These are phyloP conservation scores for Gastrolobium bilobum DNA, from an alignment of 306 rosid genomes.

Conservation along the genomic window DNA sequence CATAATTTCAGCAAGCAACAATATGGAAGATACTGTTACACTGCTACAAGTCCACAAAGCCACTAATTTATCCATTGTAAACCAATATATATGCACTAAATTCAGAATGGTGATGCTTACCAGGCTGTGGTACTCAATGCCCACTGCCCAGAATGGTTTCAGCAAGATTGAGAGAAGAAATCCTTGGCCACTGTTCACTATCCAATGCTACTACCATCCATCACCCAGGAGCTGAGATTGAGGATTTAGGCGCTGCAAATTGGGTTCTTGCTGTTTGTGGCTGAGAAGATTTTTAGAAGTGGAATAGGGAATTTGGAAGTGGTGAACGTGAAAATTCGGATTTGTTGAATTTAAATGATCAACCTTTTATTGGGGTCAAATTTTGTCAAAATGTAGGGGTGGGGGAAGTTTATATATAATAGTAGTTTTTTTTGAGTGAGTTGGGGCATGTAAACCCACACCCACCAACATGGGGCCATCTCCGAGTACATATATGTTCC, in stretches of 20 bases:
- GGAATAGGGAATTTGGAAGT: conserved; percentile 5
- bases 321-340: not conserved
- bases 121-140: not conserved
- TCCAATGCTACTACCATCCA: not conserved
- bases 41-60: conserved; percentile 8
- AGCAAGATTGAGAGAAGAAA: not conserved
- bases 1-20: not conserved
- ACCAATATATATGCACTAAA: not conserved
- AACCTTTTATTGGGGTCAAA: not conserved
- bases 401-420: not conserved
- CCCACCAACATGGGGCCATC: conserved; percentile 2
- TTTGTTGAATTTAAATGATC: conserved; percentile 8
- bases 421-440: not conserved
- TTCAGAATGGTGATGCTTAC: not conserved
- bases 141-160: not conserved
- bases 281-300: conserved; percentile 14
- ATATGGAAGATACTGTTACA: not conserved
- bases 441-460: not conserved
- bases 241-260: not conserved
- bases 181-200: too few species aligned
- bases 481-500: not conserved
- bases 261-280: not conserved
- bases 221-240: not conserved
- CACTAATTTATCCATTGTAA: not conserved
- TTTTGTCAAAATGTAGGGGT: not conserved